Evolutionary conservation across 805 yeast species (phyloP).

Genomic region (Blastobotrys muscicola): DNA sequence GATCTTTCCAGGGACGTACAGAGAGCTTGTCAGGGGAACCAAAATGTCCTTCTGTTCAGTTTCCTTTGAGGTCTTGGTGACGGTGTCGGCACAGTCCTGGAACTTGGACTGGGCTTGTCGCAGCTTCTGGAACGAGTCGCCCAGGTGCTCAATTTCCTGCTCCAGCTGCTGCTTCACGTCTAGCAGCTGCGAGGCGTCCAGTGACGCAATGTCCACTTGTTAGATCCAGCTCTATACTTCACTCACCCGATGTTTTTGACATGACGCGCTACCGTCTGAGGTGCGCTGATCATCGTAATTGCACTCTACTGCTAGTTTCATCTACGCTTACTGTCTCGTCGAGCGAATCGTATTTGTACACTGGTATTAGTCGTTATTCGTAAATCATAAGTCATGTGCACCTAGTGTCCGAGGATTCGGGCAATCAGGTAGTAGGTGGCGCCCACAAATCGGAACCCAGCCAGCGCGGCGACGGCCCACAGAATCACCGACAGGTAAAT

Average conservation of each 20-base stretch:
- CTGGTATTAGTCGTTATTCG: too few species aligned
- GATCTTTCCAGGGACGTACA: constrained; percentile 81
- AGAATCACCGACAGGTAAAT: constrained; percentile 73
- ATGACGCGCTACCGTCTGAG: too few species aligned
- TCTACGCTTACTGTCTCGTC: too few species aligned
- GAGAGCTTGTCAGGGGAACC: constrained; percentile 81
- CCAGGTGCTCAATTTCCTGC: constrained; percentile 76
- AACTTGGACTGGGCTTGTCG: constrained; percentile 75
- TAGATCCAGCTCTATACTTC: background rate
- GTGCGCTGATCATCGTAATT: too few species aligned
- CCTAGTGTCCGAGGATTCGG: constrained; percentile 24
- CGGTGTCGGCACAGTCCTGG: constrained; percentile 66
- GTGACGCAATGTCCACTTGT: constrained; percentile 54
- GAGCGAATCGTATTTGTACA: too few species aligned
- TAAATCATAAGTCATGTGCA: background rate
- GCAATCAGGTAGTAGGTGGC: constrained; percentile 48
- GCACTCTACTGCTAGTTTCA: too few species aligned
- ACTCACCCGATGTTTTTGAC: background rate
- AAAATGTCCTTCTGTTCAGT: constrained; percentile 46
- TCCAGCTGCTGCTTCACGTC: constrained; percentile 78
- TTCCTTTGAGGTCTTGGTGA: constrained; percentile 42
- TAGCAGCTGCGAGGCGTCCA: constrained; percentile 74
- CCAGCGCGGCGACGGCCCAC: constrained; percentile 90
- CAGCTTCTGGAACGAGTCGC: constrained; percentile 74
- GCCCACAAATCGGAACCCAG: constrained; percentile 73